These are phyloP conservation scores for Tylopilus sp. DNA, from an alignment of 768 basidiomycete species.

Conservation along the genomic window DNA sequence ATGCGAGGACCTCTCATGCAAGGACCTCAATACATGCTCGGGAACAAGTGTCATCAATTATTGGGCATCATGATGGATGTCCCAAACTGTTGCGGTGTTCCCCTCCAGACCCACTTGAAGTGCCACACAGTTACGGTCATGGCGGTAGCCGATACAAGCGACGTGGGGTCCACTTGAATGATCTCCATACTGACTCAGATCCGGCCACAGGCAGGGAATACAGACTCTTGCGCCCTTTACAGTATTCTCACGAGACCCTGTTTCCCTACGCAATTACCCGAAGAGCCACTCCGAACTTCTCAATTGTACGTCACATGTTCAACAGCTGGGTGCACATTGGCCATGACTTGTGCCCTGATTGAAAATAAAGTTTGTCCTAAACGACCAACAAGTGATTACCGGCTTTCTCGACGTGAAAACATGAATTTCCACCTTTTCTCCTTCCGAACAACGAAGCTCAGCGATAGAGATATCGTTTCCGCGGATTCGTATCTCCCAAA, in stretches of 20 bases:
- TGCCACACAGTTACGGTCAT: too few relatives aligned
- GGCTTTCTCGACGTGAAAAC: not conserved
- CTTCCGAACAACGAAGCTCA: not conserved
- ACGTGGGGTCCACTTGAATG: not conserved
- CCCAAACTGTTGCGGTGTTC: too few relatives aligned
- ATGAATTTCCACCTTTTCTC: not conserved
- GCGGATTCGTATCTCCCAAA: constrained; percentile 8
- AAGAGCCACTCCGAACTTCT: constrained; percentile 1
- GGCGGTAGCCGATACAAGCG: not conserved
- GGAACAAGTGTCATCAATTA: too few relatives aligned
- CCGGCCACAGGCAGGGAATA: not conserved
- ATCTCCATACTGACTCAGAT: not conserved
- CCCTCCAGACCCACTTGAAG: not conserved
- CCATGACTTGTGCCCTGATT: not conserved
- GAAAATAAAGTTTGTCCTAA: not conserved
- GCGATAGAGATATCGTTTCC: constrained; percentile 2
- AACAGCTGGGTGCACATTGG: not conserved
- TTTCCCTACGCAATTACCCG: not conserved
- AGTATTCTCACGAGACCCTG: constrained; percentile 8
- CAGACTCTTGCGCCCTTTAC: not conserved
- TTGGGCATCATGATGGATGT: too few relatives aligned
- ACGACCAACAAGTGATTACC: too few relatives aligned
- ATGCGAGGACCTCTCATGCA: too few relatives aligned
- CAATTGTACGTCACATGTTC: constrained; percentile 17
- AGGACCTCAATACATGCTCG: too few relatives aligned